phyloP scores from a whole-genome alignment of 495 filamentous ascomycete species.

The Hyaloscypha bicolor region DNA sequence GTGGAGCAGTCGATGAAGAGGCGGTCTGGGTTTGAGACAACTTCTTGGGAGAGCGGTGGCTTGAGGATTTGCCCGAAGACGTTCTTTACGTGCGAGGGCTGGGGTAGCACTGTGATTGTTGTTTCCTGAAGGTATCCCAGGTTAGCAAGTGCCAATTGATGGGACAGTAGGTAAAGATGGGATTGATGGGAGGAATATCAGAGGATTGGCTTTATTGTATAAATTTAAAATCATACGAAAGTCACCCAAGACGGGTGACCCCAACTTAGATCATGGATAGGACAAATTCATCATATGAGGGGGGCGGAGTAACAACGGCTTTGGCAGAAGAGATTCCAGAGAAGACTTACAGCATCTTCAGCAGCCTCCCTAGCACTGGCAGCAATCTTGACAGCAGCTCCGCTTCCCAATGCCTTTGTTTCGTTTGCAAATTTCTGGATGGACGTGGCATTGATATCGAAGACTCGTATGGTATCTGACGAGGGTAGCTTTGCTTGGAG shows the following conservation, averaged over 20 bases:
- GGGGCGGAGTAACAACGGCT: slow-evolving; percentile 24
- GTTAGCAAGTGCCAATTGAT: slow-evolving; percentile 7
- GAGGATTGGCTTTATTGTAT: slow-evolving; percentile 65
- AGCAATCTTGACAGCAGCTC: slow-evolving; percentile 58
- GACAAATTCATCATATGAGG: slow-evolving; percentile 54
- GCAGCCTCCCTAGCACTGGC: slow-evolving; percentile 61
- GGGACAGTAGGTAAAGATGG: neutral
- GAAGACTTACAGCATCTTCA: slow-evolving; percentile 67
- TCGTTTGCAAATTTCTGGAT: slow-evolving; percentile 63
- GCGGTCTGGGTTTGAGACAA: slow-evolving; percentile 46
- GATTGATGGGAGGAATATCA: slow-evolving; percentile 40
- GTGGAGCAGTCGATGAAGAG: slow-evolving; percentile 85
- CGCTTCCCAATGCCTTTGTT: slow-evolving; percentile 48
- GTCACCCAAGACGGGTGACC: slow-evolving; percentile 42
- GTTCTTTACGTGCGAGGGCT: slow-evolving; percentile 75
- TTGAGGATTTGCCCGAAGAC: slow-evolving; percentile 69
- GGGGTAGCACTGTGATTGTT: slow-evolving; percentile 78
- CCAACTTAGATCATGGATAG: slow-evolving; percentile 64
- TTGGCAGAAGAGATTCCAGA: neutral
- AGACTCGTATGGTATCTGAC: slow-evolving; percentile 67
- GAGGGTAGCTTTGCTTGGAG: slow-evolving; percentile 74
- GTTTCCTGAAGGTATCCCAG: slow-evolving; percentile 56
- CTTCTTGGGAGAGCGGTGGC: slow-evolving; percentile 40
- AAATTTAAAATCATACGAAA: slow-evolving; percentile 55
- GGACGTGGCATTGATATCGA: slow-evolving; percentile 71